These are phyloP conservation scores for Solanum bulbocastanum DNA, from an alignment of 257 asterid genomes.

Conservation along the genomic window DNA sequence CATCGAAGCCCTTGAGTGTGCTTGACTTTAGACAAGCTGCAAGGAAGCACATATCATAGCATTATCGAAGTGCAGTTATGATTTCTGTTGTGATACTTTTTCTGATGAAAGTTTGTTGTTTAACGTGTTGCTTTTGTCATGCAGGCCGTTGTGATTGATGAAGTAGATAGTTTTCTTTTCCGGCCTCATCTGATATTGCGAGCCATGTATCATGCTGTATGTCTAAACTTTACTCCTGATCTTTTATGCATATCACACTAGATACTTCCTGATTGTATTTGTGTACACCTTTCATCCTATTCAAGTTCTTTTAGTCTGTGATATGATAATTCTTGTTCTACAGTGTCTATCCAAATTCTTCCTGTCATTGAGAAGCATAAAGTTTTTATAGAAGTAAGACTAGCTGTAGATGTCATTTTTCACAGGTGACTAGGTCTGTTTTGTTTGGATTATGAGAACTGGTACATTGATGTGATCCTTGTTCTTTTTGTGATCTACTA, in stretches of 20 bases:
- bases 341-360: neutral
- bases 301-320: neutral
- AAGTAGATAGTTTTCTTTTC: constrained; percentile 89
- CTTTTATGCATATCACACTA: constrained; percentile 4
- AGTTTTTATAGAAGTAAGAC: neutral
- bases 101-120: neutral
- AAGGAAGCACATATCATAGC: neutral
- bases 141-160: constrained; percentile 88
- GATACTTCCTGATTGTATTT: neutral
- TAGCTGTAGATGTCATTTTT: neutral
- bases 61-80: neutral
- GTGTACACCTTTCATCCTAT: neutral
- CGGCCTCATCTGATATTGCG: constrained; percentile 88
- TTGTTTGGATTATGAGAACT: neutral
- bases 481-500: neutral
- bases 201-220: constrained; percentile 87
- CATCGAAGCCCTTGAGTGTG: neutral
- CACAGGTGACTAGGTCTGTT: neutral
- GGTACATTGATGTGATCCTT: neutral
- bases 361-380: neutral
- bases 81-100: neutral
- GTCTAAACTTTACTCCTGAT: constrained; percentile 5
- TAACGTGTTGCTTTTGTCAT: neutral
- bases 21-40: neutral
- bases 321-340: neutral